These are phyloP conservation scores for Mycena filopes DNA, from an alignment of 768 basidiomycete species.

Conservation along the genomic window DNA sequence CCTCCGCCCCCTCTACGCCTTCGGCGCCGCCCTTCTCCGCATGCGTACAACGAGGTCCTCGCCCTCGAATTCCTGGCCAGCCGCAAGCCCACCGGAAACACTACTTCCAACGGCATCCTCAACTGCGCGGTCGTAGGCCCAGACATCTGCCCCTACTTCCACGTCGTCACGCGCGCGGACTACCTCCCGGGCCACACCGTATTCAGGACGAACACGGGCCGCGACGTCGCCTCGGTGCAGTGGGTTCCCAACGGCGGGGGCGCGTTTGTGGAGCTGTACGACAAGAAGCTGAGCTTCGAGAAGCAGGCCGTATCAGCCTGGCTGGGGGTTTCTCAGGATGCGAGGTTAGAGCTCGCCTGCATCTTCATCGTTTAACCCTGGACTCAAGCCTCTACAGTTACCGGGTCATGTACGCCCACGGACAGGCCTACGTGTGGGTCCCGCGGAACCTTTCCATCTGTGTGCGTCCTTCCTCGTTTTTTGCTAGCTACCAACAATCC, in stretches of 20 bases:
- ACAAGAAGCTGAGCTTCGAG: not conserved
- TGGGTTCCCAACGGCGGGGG: not conserved
- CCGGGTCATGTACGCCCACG: constrained; percentile 12
- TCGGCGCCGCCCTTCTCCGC: not conserved
- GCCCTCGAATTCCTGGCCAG: not conserved
- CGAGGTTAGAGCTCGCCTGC: no score
- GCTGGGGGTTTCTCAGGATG: constrained; percentile 12
- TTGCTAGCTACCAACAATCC: not conserved
- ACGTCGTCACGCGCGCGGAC: constrained; percentile 6
- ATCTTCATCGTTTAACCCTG: not conserved
- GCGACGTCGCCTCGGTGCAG: not conserved
- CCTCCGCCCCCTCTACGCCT: no score
- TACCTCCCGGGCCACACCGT: constrained; percentile 7
- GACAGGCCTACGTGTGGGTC: constrained; percentile 22
- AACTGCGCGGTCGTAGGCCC: constrained; percentile 8
- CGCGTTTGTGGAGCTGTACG: not conserved
- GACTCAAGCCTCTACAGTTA: not conserved
- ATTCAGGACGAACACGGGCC: constrained; percentile 6
- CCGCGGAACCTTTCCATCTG: constrained; percentile 26
- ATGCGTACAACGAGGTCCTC: not conserved
- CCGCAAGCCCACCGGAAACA: no score
- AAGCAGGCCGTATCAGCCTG: constrained; percentile 17
- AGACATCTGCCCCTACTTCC: constrained; percentile 8
- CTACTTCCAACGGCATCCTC: not conserved
- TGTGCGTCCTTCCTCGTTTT: not conserved